Percentiles rank a stretch among this genome's conserved stretches.
Evolutionary conservation across 2,329 filamentous ascomycete species (phyloP).

Genomic region (Aplosporella prunicola): DNA sequence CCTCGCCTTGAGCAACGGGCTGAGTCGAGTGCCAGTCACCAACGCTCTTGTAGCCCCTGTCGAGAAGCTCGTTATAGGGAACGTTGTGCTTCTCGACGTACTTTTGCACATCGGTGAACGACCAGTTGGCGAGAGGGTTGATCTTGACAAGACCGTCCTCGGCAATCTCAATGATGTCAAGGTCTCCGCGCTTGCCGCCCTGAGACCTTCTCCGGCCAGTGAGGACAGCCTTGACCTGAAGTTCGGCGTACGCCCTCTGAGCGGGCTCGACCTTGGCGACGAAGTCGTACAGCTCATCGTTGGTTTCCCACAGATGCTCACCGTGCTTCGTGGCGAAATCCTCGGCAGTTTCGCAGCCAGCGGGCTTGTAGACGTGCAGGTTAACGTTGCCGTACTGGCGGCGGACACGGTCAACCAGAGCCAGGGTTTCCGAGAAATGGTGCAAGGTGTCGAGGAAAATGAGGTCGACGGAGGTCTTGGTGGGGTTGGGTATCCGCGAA

Average conservation of each 20-base stretch:
- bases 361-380: constrained; percentile 84
- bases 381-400: constrained; percentile 67
- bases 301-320: constrained; percentile 70
- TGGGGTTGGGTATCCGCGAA: constrained; percentile 58
- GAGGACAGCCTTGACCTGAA: constrained; percentile 81
- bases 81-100: constrained; percentile 83
- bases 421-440: constrained; percentile 43
- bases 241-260: constrained; percentile 77
- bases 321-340: constrained; percentile 81
- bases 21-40: constrained; percentile 97
- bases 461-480: constrained; percentile 43
- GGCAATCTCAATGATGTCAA: constrained; percentile 88
- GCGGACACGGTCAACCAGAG: constrained; percentile 56
- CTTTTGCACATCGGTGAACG: constrained; percentile 76
- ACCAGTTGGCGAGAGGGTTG: constrained; percentile 94
- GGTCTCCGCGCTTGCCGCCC: constrained; percentile 80
- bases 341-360: constrained; percentile 58
- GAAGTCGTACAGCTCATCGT: constrained; percentile 90
- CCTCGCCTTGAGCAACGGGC: constrained; percentile 81
- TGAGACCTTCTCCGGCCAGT: constrained; percentile 88
- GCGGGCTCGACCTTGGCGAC: constrained; percentile 96
- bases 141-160: constrained; percentile 91
- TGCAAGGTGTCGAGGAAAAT: constrained; percentile 48
- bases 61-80: constrained; percentile 85
- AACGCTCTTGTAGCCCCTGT: constrained; percentile 93